Percentiles rank a stretch among this genome's conserved stretches.
phyloP scores from a whole-genome alignment of 345 rosid species.

The Dovyalis caffra region DNA sequence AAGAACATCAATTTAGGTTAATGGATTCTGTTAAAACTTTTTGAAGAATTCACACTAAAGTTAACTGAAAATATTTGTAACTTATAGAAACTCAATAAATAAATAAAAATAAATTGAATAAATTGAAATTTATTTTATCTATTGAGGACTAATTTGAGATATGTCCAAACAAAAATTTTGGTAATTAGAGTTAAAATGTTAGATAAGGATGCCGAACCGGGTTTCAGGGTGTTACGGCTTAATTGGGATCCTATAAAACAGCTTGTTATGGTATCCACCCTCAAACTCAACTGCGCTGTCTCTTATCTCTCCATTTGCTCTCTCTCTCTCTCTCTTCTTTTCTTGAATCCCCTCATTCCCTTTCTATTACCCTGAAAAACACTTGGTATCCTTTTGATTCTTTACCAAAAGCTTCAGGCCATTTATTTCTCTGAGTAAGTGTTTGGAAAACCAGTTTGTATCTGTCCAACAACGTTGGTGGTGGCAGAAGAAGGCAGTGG shows the following conservation, averaged over 20 bases:
- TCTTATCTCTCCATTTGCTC: not conserved
- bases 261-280: constrained; percentile 16
- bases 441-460: not conserved
- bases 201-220: constrained; percentile 12
- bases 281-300: not conserved
- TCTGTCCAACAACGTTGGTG: constrained; percentile 7
- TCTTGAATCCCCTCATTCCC: not conserved
- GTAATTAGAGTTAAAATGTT: not conserved
- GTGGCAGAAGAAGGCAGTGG: not conserved
- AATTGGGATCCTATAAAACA: constrained; percentile 44
- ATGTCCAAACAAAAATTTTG: not conserved
- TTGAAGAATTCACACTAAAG: not conserved
- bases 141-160: not conserved
- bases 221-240: constrained; percentile 15
- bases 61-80: not conserved
- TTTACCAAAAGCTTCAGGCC: not conserved
- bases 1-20: not conserved
- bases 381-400: not conserved
- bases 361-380: not conserved
- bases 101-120: not conserved
- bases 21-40: not conserved
- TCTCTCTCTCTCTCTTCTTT: not conserved
- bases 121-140: not conserved
- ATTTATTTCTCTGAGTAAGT: not conserved
- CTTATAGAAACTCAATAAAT: not conserved